Evolutionary conservation across 1,284 basidiomycete species (phyloP).

Genomic region (Fomitopsis betulina): DNA sequence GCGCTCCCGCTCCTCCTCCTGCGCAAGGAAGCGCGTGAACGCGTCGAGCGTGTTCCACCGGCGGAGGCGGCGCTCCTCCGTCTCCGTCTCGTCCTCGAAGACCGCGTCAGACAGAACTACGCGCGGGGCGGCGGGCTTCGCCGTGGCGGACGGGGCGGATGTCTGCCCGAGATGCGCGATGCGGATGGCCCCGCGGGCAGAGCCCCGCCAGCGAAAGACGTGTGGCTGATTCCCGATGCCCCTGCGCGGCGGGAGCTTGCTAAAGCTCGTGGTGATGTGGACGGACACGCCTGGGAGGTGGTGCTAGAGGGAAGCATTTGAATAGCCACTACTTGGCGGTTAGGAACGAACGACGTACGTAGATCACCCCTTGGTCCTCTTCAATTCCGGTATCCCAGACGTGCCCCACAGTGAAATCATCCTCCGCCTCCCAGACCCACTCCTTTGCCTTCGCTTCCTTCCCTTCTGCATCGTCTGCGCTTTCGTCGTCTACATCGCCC

Average conservation of each 20-base stretch:
- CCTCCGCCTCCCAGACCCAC: slow-evolving; percentile 63
- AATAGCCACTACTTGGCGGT: not conserved
- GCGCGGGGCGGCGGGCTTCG: slow-evolving; percentile 5
- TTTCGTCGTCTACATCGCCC: slow-evolving; percentile 17
- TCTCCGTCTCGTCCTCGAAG: slow-evolving; percentile 14
- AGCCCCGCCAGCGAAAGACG: slow-evolving; percentile 50
- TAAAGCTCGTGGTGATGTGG: slow-evolving; percentile 56
- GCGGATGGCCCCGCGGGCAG: slow-evolving; percentile 17
- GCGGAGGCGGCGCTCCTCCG: slow-evolving; percentile 16
- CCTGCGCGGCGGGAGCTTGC: slow-evolving; percentile 42
- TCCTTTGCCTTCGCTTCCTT: slow-evolving; percentile 29
- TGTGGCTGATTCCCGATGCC: slow-evolving; percentile 56
- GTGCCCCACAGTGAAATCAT: slow-evolving; percentile 52
- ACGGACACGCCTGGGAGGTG: slow-evolving; percentile 47
- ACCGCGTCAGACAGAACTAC: slow-evolving; percentile 2
- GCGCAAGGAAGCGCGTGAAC: slow-evolving; percentile 26
- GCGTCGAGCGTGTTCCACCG: slow-evolving; percentile 26
- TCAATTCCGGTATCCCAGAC: slow-evolving; percentile 52
- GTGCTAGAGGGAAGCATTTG: slow-evolving; percentile 31
- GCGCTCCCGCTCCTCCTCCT: slow-evolving; percentile 21
- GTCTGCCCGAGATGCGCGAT: slow-evolving; percentile 19
- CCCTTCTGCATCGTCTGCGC: slow-evolving; percentile 15
- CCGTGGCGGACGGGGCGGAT: slow-evolving; percentile 7
- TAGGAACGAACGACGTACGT: slow-evolving; percentile 40
- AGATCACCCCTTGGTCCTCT: slow-evolving; percentile 47